Evolutionary conservation across 179 eudicot species (phyloP), one percentile per base, ranked within the genome.

Genomic region (Corrigiola litoralis): DNA sequence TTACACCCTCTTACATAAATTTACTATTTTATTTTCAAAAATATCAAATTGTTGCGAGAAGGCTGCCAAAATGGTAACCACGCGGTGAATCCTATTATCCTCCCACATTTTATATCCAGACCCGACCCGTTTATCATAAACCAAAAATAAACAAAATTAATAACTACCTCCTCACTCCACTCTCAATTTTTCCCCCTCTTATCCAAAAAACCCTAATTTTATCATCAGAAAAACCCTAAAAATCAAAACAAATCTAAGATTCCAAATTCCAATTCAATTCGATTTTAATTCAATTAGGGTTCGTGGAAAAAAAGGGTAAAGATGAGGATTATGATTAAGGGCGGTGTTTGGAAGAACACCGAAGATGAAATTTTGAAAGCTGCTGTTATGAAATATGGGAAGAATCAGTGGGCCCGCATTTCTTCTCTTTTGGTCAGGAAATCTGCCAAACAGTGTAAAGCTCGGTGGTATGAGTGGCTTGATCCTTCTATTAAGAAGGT

Each of bases 251-350:
- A 38, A 53, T 29, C 31, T 25, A 28, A 5, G 21, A 44, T 16
- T 50, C 45, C 67, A 25, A 34, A 48, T 20, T 47, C 50, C 67
- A 44, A 66, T 38, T 20, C 23, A 25, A 63, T 59, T 44, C 66
- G 66, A 27, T 20, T 14, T 10, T 18, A 58, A 7, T 16, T 10
- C 3, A 23, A 4, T 58, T 58, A 41, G 58, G 52, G 59, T 13
- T 65, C 4, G 32, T 36, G 57, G 11, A 4, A 47, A 36, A 46
- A 70, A 70, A 54, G 25, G 46, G 60, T 23, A 17, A 29, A 88
- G 74, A 94, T 94, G 99, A 94, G 96, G 99, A 94, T 94, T 62
- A 94, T 90, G 99, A 90, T 94, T 36, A 94, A 94, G 77, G 99
- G 99, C 0, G 97, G 99, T 49, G 99, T 94, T 63, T 94, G 99